These are phyloP conservation scores for Oenanthe sinensis DNA, from an alignment of 129 eudicot genomes.

Conservation along the genomic window DNA sequence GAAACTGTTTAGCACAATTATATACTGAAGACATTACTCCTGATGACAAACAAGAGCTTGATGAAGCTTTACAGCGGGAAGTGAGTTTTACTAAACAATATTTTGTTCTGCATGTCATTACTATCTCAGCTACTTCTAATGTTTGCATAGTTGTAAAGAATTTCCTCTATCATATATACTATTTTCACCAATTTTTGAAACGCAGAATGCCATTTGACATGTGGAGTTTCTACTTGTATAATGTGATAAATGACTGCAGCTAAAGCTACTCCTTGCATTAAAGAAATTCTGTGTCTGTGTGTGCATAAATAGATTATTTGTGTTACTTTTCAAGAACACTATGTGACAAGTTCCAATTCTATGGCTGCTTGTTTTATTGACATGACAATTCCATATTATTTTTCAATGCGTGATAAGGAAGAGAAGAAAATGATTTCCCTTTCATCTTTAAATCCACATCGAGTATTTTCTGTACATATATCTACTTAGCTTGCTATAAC, in stretches of 20 bases:
- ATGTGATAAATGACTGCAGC: neutral
- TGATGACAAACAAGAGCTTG: conserved; percentile 89
- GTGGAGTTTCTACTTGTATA: neutral
- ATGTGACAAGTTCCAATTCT: neutral
- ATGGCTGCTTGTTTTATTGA: neutral
- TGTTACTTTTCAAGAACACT: neutral
- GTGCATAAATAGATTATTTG: neutral
- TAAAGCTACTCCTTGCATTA: neutral
- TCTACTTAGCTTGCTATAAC: neutral
- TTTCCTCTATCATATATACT: neutral
- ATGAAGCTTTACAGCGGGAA: conserved; percentile 90
- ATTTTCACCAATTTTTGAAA: neutral
- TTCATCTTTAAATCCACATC: neutral
- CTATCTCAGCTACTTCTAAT: neutral
- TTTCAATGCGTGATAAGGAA: neutral
- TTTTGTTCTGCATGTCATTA: neutral
- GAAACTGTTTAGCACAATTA: conserved; percentile 75
- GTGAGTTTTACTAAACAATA: conserved; percentile 23
- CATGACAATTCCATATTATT: neutral
- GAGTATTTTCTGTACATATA: neutral
- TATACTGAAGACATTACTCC: conserved; percentile 92
- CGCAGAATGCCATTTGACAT: neutral
- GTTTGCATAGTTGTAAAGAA: neutral
- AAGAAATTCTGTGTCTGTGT: neutral
- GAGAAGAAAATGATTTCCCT: neutral